Percentiles rank a stretch among this genome's conserved stretches.
Evolutionary conservation across 2,329 filamentous ascomycete species (phyloP).

Genomic region (Dactylonectria estremocensis): DNA sequence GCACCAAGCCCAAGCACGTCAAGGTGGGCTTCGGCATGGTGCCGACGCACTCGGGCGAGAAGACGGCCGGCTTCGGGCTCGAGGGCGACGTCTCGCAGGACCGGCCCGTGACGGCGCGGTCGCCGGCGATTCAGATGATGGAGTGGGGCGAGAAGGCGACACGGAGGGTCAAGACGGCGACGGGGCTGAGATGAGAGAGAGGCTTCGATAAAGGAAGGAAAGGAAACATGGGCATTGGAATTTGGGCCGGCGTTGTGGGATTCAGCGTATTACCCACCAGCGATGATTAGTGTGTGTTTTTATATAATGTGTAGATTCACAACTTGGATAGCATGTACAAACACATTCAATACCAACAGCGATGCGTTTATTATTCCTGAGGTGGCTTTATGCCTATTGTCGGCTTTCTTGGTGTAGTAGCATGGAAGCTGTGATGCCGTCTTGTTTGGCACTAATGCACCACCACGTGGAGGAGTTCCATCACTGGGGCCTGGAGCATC

Average conservation of each 20-base stretch:
- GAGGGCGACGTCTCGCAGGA: conserved; percentile 48
- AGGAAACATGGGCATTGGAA: neutral
- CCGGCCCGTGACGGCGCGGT: conserved; percentile 38
- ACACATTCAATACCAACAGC: neutral
- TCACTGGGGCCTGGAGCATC: neutral
- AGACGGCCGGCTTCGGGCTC: conserved; percentile 43
- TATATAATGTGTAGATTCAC: neutral
- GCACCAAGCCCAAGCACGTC: conserved; percentile 34
- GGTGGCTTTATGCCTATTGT: neutral
- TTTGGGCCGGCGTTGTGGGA: conserved; percentile 6
- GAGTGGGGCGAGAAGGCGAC: conserved; percentile 41
- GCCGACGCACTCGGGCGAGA: conserved; percentile 39
- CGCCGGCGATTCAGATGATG: conserved; percentile 42
- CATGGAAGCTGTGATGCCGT: neutral
- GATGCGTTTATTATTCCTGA: neutral
- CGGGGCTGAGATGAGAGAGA: too few relatives aligned
- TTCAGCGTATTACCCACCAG: conserved; percentile 7
- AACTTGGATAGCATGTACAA: neutral
- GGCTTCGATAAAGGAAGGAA: conserved; percentile 36
- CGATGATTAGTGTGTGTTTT: neutral
- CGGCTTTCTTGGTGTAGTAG: too few relatives aligned
- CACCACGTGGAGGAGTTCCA: conserved; percentile 8
- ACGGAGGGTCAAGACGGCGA: conserved; percentile 37
- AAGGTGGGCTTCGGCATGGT: conserved; percentile 46
- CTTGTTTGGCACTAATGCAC: neutral